Conservation (phyloP, 2,329 filamentous ascomycete genomes). For the Claviceps spartinae region DNA sequence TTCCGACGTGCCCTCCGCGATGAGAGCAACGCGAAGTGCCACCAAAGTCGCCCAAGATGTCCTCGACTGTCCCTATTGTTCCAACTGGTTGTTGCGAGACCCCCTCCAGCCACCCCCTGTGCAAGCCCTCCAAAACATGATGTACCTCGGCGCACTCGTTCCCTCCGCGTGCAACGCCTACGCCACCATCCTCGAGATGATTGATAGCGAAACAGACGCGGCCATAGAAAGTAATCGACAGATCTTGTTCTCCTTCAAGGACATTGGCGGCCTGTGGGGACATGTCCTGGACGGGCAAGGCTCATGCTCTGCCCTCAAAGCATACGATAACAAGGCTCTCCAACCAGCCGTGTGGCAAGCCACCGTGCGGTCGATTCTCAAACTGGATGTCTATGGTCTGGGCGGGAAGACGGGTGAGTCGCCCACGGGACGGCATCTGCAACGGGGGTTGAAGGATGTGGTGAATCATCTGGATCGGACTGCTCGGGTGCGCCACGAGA, state of each 20-base stretch:
- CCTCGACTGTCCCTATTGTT: conserved; percentile 38
- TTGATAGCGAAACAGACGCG: conserved; percentile 35
- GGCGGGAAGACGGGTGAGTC: conserved; percentile 9
- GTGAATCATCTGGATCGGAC: too few relatives aligned
- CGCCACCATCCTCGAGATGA: conserved; percentile 32
- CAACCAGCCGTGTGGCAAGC: conserved; percentile 40
- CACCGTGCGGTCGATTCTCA: conserved; percentile 38
- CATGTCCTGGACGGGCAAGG: background rate
- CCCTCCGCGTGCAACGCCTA: conserved; percentile 27
- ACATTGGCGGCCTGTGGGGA: conserved; percentile 3
- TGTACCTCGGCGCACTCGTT: conserved; percentile 44
- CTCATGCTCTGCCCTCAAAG: background rate
- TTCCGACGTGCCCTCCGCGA: conserved; percentile 29
- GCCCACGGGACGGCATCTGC: background rate
- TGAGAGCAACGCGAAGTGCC: conserved; percentile 33
- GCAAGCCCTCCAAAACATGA: conserved; percentile 41
- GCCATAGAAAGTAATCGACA: conserved; percentile 29
- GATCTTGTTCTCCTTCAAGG: conserved; percentile 30
- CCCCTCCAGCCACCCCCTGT: conserved; percentile 25
- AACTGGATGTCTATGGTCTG: conserved; percentile 44
- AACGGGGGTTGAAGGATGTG: too few relatives aligned
- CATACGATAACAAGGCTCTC: conserved; percentile 28
- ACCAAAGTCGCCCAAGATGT: conserved; percentile 35
- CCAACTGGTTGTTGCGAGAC: conserved; percentile 23
- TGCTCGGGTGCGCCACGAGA: too few relatives aligned